These are phyloP conservation scores for Talaromyces amestolkiae DNA, from an alignment of 2,329 filamentous ascomycete genomes.

Conservation along the genomic window DNA sequence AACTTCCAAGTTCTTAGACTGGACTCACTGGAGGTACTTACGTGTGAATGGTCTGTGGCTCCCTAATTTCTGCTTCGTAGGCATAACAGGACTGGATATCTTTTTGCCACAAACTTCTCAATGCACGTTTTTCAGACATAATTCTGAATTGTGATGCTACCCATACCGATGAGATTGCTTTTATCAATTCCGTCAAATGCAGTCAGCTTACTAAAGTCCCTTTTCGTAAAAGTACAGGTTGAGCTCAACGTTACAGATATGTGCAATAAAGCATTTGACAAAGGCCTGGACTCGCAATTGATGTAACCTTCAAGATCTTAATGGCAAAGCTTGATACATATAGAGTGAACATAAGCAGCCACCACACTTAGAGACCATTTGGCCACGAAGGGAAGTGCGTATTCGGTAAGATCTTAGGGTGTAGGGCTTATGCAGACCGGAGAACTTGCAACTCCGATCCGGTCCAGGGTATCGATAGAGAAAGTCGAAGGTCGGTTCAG, in stretches of 20 bases:
- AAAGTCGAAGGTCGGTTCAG: not conserved
- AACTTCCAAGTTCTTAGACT: not conserved
- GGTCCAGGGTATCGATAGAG: not conserved
- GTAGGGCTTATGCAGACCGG: not conserved
- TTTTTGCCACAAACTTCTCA: not conserved
- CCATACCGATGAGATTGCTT: not conserved
- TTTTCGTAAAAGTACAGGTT: not conserved
- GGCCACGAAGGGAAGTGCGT: not conserved
- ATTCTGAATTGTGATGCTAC: not conserved
- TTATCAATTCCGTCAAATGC: not conserved
- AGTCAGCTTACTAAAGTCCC: not conserved
- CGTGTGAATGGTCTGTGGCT: not conserved
- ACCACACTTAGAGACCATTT: not conserved
- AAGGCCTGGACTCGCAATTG: not conserved
- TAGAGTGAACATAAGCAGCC: not conserved
- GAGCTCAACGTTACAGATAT: not conserved
- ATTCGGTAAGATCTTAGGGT: not conserved
- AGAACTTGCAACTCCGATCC: not conserved
- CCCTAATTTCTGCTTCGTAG: not conserved
- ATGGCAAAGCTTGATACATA: not conserved
- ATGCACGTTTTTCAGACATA: not conserved
- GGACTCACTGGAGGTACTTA: not conserved
- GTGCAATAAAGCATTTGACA: not conserved
- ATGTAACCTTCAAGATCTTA: not conserved
- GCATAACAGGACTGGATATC: not conserved